A percentile compares a stretch with the other conserved stretches of the same genome.
These are phyloP conservation scores for Castanea mollissima DNA, from an alignment of 306 rosid species.

Conservation along the genomic window DNA sequence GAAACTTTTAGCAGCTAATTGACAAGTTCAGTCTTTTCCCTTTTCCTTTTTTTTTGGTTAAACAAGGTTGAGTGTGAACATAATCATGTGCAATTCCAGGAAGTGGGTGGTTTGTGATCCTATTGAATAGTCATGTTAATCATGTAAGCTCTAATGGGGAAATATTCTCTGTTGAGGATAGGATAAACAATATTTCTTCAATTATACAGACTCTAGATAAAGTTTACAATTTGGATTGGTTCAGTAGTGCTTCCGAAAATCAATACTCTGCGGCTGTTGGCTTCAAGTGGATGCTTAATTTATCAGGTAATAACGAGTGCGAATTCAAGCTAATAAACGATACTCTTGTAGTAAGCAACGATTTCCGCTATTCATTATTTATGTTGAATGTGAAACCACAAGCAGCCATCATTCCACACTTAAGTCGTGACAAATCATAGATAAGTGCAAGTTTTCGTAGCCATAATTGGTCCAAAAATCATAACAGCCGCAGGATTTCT, in stretches of 20 bases:
- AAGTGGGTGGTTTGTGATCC: conserved; percentile 96
- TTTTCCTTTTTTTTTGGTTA: not conserved
- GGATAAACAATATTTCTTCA: conserved; percentile 66
- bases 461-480: not conserved
- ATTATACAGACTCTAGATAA: conserved; percentile 69
- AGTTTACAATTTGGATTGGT: conserved; percentile 90
- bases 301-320: conserved; percentile 52
- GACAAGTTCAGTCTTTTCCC: conserved; percentile 3
- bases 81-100: conserved; percentile 86
- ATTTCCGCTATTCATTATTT: not conserved
- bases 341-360: not conserved
- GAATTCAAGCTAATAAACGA: not conserved
- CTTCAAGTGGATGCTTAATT: conserved; percentile 97
- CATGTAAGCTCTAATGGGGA: conserved; percentile 88
- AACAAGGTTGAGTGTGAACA: conserved; percentile 68
- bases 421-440: not conserved
- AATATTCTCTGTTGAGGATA: conserved; percentile 64
- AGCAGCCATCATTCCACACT: not conserved
- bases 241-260: conserved; percentile 91
- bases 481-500: not conserved
- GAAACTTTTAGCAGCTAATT: conserved; percentile 75
- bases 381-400: not conserved
- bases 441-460: not conserved
- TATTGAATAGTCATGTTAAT: conserved; percentile 67
- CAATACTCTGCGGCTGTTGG: conserved; percentile 93